These are phyloP conservation scores for Rauvolfia tetraphylla DNA, from an alignment of 257 asterid species.

Conservation along the genomic window DNA sequence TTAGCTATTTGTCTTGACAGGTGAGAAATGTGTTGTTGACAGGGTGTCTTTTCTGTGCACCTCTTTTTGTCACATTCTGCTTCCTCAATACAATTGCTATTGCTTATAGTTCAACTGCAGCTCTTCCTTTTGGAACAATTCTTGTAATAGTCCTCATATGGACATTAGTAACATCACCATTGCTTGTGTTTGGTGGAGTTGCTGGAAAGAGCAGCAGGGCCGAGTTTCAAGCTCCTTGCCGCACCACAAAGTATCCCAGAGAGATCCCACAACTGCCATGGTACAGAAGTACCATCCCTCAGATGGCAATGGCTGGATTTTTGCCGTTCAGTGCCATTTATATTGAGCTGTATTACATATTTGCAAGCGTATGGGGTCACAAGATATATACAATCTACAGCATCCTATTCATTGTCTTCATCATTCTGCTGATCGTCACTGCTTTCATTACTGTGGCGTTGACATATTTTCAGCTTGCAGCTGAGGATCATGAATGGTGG, in stretches of 20 bases:
- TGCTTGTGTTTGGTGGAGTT: slow-evolving; percentile 34
- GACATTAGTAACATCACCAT: slow-evolving; percentile 34
- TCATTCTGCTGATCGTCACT: slow-evolving; percentile 29
- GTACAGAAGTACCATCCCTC: slow-evolving; percentile 32
- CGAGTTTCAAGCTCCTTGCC: slow-evolving; percentile 37
- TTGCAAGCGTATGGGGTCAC: slow-evolving; percentile 41
- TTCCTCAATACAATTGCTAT: slow-evolving; percentile 32
- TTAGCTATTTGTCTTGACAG: slow-evolving; percentile 14
- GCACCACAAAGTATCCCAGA: slow-evolving; percentile 35
- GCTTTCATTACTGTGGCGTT: slow-evolving; percentile 32
- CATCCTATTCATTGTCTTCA: slow-evolving; percentile 28
- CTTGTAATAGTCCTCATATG: slow-evolving; percentile 34
- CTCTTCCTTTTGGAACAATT: slow-evolving; percentile 35
- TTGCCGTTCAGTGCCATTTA: slow-evolving; percentile 39
- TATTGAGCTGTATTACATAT: slow-evolving; percentile 32
- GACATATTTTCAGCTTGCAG: slow-evolving; percentile 33
- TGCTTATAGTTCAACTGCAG: slow-evolving; percentile 33
- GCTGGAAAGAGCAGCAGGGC: slow-evolving; percentile 34
- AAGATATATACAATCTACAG: slow-evolving; percentile 30
- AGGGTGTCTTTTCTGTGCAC: slow-evolving; percentile 31
- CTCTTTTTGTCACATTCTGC: slow-evolving; percentile 32
- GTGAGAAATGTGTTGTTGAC: slow-evolving; percentile 31
- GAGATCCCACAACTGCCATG: slow-evolving; percentile 36
- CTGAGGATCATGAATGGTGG: slow-evolving; percentile 41
- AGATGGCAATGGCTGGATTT: slow-evolving; percentile 41